Evolutionary conservation across 495 filamentous ascomycete species (phyloP).

Genomic region (Aspergillus heteromorphus): DNA sequence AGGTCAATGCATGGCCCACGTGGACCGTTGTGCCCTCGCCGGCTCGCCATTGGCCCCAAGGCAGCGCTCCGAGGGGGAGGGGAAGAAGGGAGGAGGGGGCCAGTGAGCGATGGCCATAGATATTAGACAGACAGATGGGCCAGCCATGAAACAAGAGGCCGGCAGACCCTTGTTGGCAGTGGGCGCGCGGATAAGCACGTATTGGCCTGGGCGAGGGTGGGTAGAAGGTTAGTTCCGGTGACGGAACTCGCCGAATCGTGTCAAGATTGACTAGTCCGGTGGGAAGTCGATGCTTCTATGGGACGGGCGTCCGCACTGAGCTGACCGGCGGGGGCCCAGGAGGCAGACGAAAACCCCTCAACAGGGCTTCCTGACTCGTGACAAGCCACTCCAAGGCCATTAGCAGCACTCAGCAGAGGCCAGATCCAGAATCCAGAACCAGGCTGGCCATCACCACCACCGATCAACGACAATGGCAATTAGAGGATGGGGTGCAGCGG

Average conservation of each 20-base stretch:
- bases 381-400: neutral
- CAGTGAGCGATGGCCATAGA: neutral
- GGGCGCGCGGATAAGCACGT: no score
- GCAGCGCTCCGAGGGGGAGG: neutral
- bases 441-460: neutral
- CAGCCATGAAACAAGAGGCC: neutral
- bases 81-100: neutral
- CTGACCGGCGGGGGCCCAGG: neutral
- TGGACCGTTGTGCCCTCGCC: slow-evolving; percentile 8
- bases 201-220: neutral
- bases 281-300: neutral
- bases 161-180: neutral
- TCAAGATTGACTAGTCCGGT: neutral
- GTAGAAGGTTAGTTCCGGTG: neutral
- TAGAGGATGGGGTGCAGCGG: slow-evolving; percentile 4
- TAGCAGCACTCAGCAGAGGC: no score
- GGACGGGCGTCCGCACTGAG: neutral
- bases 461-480: neutral
- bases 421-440: no score
- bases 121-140: no score
- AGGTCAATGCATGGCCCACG: slow-evolving; percentile 18
- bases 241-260: slow-evolving; percentile 1
- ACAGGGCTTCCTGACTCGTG: neutral
- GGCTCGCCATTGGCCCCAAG: neutral
- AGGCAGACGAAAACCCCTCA: neutral